phyloP scores from a whole-genome alignment of 805 yeast species.

The Lipomyces oligophaga region DNA sequence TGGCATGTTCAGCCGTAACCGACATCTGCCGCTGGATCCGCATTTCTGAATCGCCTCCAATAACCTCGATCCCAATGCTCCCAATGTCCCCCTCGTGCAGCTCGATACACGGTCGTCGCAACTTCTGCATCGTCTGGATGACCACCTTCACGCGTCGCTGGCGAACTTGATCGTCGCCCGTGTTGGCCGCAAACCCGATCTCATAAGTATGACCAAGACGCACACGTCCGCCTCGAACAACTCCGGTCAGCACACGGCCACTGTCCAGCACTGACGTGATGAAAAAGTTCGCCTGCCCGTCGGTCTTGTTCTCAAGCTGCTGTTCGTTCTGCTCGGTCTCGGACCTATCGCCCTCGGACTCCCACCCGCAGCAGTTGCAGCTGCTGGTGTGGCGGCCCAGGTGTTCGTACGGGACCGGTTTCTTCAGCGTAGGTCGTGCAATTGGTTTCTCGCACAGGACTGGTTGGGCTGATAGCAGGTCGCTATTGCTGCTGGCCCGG shows the following conservation, averaged over 20 bases:
- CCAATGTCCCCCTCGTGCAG: slow-evolving; percentile 25
- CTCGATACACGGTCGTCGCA: slow-evolving; percentile 20
- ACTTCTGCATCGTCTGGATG: slow-evolving; percentile 21
- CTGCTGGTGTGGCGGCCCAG: slow-evolving; percentile 14
- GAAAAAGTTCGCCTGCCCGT: too few relatives aligned
- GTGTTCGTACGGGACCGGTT: slow-evolving; percentile 12
- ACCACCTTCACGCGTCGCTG: slow-evolving; percentile 5
- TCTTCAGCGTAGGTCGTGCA: background rate
- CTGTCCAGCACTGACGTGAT: slow-evolving; percentile 25
- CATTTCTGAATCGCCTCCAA: slow-evolving; percentile 4
- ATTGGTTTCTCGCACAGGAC: background rate
- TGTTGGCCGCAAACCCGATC: slow-evolving; percentile 5
- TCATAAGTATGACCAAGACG: slow-evolving; percentile 15
- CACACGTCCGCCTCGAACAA: slow-evolving; percentile 21
- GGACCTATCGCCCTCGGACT: background rate
- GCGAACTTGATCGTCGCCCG: background rate
- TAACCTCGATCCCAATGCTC: slow-evolving; percentile 22
- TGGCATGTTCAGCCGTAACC: slow-evolving; percentile 6
- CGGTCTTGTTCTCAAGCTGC: too few relatives aligned
- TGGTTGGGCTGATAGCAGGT: background rate
- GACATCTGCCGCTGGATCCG: slow-evolving; percentile 7
- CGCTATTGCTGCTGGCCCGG: background rate
- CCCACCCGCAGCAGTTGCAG: slow-evolving; percentile 9
- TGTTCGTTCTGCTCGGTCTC: background rate
- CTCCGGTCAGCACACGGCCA: slow-evolving; percentile 25